Evolutionary conservation across 441 rosid genomes (phyloP), one percentile per base, ranked within the genome.

Genomic region (Euphorbia celastroides): DNA sequence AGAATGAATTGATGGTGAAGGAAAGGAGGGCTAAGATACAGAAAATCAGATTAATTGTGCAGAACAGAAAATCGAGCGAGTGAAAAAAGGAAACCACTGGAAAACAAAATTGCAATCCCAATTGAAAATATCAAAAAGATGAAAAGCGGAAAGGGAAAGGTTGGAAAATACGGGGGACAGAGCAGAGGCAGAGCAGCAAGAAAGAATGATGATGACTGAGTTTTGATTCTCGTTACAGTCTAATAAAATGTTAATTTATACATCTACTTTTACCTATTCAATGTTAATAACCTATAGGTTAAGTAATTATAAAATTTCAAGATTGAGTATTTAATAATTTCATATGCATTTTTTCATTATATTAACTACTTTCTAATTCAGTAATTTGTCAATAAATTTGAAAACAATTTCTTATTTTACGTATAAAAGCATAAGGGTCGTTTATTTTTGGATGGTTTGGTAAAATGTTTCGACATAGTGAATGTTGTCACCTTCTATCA

Each of bases 61-160:
- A 42, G 59, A 52, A 69, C 16, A 76, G 25, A 5, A 65, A 52
- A 69, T 44, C 62, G 16, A 54, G 38, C 26, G 31, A 68, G 19
- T 57, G 41, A 5, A 11, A 19, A 59, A 70, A 51, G 2, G 75
- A 62, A 34, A 58, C 63, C 78, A 67, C 71, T 41, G 48, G 42
- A 55, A 12, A 56, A 64, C n/a, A 57, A 42, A 44, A 62, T 14
- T 10, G 5, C 4, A 57, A 58, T 19, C 23, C 32, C n/a, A n/a
- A n/a, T n/a, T n/a, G n/a, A n/a, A n/a, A 26, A 12, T 23, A 1
- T 26, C 7, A 46, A 25, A 59, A 19, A 12, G 14, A 50, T 30
- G 26, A 31, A 27, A 22, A 52, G 17, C 25, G 8, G 48, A 17
- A 22, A 41, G 22, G 9, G 25, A 59, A 17, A 72, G 1, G 23